Evolutionary conservation across 1,284 basidiomycete species (phyloP).

Genomic region (Phlebopus sp.): DNA sequence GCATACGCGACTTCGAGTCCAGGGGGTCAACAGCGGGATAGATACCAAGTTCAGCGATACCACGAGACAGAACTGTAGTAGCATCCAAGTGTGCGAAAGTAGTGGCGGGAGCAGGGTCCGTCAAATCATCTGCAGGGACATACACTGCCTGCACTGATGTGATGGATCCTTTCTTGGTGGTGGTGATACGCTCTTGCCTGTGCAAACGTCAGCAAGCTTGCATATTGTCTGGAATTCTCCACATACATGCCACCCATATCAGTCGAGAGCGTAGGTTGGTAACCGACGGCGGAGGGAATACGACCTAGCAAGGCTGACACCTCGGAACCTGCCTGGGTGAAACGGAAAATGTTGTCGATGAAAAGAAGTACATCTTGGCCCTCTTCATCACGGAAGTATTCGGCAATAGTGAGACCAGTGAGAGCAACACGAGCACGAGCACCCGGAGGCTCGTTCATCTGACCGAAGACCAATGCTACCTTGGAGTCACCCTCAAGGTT

Average conservation of each 20-base stretch:
- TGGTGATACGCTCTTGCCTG: conserved; percentile 98
- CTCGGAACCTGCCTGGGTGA: conserved; percentile 99
- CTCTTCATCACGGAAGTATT: conserved; percentile 99
- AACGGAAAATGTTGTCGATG: conserved; percentile 99
- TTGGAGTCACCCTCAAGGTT: conserved; percentile 98
- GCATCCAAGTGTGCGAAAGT: conserved; percentile 99
- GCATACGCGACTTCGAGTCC: conserved; percentile 99
- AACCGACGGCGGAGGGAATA: conserved; percentile 99
- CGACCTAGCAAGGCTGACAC: conserved; percentile 99
- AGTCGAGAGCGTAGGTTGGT: conserved; percentile 98
- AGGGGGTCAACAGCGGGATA: conserved; percentile 99
- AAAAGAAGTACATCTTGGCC: conserved; percentile 99
- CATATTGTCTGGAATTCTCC: neutral
- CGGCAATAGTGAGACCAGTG: conserved; percentile 97
- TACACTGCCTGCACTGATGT: conserved; percentile 99
- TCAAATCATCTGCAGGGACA: conserved; percentile 99
- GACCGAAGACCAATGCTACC: conserved; percentile 99
- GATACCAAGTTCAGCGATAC: conserved; percentile 99
- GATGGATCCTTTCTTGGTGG: conserved; percentile 99
- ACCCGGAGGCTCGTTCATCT: conserved; percentile 99
- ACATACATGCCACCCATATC: conserved; percentile 99
- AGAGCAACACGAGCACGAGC: conserved; percentile 99
- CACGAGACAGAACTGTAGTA: conserved; percentile 97
- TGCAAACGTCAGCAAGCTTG: conserved; percentile 14
- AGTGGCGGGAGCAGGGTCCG: conserved; percentile 98